Conservation (phyloP, 1,284 basidiomycete species). For the Papiliotrema fonsecae region DNA sequence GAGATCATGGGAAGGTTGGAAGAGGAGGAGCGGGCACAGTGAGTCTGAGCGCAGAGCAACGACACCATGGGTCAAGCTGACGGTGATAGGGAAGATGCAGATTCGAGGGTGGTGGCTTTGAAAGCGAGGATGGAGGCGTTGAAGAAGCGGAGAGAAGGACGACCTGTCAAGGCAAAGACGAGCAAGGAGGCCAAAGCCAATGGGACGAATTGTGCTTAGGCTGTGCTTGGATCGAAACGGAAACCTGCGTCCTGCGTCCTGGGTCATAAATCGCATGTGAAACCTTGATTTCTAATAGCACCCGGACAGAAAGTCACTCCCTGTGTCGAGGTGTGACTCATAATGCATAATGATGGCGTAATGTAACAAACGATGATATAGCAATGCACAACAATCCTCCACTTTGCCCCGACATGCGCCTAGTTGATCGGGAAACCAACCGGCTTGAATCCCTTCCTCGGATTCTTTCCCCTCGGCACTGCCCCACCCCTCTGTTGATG, state of each 20-base stretch:
- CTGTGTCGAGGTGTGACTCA: not conserved
- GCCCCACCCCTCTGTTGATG: constrained; percentile 6
- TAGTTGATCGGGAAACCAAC: constrained; percentile 8
- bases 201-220: no score
- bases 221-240: no score
- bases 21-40: constrained; percentile 49
- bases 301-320: no score
- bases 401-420: not conserved
- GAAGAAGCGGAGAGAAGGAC: constrained; percentile 36
- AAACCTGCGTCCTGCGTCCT: no score
- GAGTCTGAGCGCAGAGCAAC: constrained; percentile 18
- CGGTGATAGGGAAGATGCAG: constrained; percentile 45
- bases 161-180: constrained; percentile 6
- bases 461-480: constrained; percentile 3
- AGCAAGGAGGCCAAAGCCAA: not conserved
- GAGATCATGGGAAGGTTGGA: constrained; percentile 46
- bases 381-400: not conserved
- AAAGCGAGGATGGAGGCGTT: constrained; percentile 44
- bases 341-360: not conserved
- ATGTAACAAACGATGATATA: not conserved
- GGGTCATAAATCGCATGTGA: no score
- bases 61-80: not conserved
- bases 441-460: not conserved
- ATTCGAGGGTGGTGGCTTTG: constrained; percentile 41
- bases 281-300: no score